These are phyloP conservation scores for Sphenostylis stenocarpa DNA, from an alignment of 306 rosid genomes.

Conservation along the genomic window DNA sequence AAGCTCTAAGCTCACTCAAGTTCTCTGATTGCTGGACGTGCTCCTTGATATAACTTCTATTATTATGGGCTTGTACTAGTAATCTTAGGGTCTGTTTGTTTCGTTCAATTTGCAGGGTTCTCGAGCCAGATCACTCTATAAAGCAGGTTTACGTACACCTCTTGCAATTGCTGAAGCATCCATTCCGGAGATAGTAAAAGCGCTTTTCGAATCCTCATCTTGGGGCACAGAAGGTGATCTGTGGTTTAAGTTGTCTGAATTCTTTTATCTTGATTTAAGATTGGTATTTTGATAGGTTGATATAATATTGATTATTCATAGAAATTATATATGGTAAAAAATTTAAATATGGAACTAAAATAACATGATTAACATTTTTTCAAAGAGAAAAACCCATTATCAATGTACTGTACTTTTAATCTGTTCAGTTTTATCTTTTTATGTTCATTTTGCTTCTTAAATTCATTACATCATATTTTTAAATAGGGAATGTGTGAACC, in stretches of 20 bases:
- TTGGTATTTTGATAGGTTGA: not conserved
- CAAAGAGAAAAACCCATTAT: slow-evolving; percentile 8
- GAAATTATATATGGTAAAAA: slow-evolving; percentile 24
- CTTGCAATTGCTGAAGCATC: slow-evolving; percentile 98
- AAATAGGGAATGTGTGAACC: slow-evolving; percentile 7
- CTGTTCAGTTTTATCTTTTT: slow-evolving; percentile 20
- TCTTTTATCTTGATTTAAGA: not conserved
- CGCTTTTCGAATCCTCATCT: slow-evolving; percentile 81
- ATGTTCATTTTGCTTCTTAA: slow-evolving; percentile 10
- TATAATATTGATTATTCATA: slow-evolving; percentile 8
- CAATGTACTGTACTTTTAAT: slow-evolving; percentile 18
- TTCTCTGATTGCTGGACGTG: slow-evolving; percentile 7
- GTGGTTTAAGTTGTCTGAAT: not conserved
- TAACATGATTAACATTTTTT: slow-evolving; percentile 14
- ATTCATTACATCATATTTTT: slow-evolving; percentile 5
- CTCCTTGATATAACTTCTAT: slow-evolving; percentile 22
- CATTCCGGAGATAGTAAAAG: slow-evolving; percentile 75
- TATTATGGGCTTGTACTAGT: slow-evolving; percentile 1
- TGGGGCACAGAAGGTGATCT: slow-evolving; percentile 85
- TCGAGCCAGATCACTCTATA: slow-evolving; percentile 96
- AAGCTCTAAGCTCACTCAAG: slow-evolving; percentile 31
- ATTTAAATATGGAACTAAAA: not conserved
- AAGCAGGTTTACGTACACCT: slow-evolving; percentile 89
- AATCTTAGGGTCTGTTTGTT: slow-evolving; percentile 23
- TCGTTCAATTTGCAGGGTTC: slow-evolving; percentile 71